A percentile compares a stretch with the other conserved stretches of the same genome.
These are phyloP conservation scores for Curvularia lunata DNA, from an alignment of 2,329 filamentous ascomycete species.

Conservation along the genomic window DNA sequence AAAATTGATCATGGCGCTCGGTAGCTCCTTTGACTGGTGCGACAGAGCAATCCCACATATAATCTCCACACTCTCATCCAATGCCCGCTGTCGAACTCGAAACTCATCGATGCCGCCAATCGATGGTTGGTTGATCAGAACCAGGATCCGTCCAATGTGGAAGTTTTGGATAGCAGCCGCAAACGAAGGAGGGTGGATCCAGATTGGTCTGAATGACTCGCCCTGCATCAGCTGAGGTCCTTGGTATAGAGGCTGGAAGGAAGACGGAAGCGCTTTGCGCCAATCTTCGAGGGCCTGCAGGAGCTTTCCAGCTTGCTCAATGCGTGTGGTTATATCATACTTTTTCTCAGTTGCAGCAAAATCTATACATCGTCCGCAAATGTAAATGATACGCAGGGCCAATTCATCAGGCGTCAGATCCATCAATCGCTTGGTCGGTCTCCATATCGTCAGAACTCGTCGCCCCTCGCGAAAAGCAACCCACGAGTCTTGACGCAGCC, in stretches of 20 bases:
- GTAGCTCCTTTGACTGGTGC: conserved; percentile 34
- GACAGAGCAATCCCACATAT: conserved; percentile 60
- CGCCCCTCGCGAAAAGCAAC: conserved; percentile 66
- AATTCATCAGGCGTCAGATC: conserved; percentile 62
- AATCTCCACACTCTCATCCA: conserved; percentile 56
- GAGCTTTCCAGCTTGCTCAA: conserved; percentile 56
- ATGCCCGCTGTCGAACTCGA: conserved; percentile 52
- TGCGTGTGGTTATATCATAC: conserved; percentile 53
- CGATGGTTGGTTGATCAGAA: conserved; percentile 61
- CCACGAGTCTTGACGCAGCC: conserved; percentile 71
- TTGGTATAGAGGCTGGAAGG: conserved; percentile 53
- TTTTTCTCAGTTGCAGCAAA: conserved; percentile 62
- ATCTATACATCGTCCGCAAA: conserved; percentile 64
- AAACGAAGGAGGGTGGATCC: conserved; percentile 41
- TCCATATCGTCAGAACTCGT: conserved; percentile 65
- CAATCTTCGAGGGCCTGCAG: conserved; percentile 60
- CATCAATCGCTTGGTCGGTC: conserved; percentile 57
- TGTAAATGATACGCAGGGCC: conserved; percentile 60
- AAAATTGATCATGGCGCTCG: conserved; percentile 38
- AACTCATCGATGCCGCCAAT: conserved; percentile 59
- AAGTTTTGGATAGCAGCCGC: conserved; percentile 60
- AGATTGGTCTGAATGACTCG: conserved; percentile 30
- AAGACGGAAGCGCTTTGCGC: conserved; percentile 53
- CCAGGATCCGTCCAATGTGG: conserved; percentile 60
- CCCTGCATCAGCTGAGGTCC: conserved; percentile 19